A percentile compares a stretch with the other conserved stretches of the same genome.
Conservation (phyloP, 1,284 basidiomycete species). For the Sanghuangporus baumii region DNA sequence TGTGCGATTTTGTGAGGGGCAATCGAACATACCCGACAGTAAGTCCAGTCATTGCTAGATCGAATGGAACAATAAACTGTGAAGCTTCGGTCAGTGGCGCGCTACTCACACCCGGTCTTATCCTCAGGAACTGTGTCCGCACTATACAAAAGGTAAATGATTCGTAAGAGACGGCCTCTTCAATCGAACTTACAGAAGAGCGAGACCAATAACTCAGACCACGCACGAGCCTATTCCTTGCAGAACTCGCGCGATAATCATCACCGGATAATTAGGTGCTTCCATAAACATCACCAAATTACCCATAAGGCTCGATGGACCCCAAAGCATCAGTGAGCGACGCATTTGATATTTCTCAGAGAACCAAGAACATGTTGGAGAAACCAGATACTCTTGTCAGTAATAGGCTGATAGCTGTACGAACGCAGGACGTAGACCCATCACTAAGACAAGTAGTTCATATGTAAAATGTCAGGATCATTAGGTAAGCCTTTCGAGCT, state of each 20-base stretch:
- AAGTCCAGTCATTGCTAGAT: slow-evolving; percentile 61
- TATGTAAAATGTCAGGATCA: background rate
- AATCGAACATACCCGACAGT: slow-evolving; percentile 49
- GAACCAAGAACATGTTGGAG: slow-evolving; percentile 62
- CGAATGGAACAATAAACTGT: background rate
- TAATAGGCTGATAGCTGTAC: slow-evolving; percentile 30
- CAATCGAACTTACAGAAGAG: slow-evolving; percentile 50
- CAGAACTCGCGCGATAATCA: slow-evolving; percentile 65
- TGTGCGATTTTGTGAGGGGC: background rate
- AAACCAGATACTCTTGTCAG: slow-evolving; percentile 36
- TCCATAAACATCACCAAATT: slow-evolving; percentile 74
- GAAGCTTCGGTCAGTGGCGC: background rate
- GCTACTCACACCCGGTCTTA: slow-evolving; percentile 52
- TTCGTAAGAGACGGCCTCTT: slow-evolving; percentile 1
- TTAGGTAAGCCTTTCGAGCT: slow-evolving; percentile 40
- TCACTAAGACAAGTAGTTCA: background rate
- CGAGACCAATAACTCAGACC: slow-evolving; percentile 72
- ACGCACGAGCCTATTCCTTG: slow-evolving; percentile 72
- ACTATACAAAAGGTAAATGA: slow-evolving; percentile 28
- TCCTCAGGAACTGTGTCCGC: slow-evolving; percentile 64
- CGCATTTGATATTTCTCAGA: slow-evolving; percentile 58
- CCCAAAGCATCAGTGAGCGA: slow-evolving; percentile 53
- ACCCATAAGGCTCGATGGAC: slow-evolving; percentile 49
- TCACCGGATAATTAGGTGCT: slow-evolving; percentile 61
- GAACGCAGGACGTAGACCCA: slow-evolving; percentile 25